Evolutionary conservation across 441 rosid genomes (phyloP).

Genomic region (Aleurites moluccanus): DNA sequence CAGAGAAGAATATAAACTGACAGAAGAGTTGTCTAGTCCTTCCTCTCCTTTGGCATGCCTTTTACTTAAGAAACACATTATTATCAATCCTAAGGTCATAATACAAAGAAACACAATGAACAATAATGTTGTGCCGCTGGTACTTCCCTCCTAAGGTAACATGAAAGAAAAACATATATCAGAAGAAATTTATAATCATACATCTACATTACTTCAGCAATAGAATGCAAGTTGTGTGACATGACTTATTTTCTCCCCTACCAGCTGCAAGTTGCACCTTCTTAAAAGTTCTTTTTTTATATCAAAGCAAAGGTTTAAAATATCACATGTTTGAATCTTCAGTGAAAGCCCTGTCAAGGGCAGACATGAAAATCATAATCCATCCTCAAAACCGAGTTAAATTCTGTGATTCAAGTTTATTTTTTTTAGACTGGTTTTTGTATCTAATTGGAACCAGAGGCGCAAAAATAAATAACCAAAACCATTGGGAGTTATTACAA

Average conservation of each 20-base stretch:
- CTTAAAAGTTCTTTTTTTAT: not conserved
- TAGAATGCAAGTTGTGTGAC: not conserved
- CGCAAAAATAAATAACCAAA: not conserved
- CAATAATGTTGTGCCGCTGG: conserved; percentile 69
- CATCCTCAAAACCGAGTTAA: not conserved
- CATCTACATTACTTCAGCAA: not conserved
- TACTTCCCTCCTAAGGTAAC: conserved; percentile 66
- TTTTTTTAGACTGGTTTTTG: not conserved
- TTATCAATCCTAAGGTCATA: conserved; percentile 70
- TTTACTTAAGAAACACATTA: conserved; percentile 78
- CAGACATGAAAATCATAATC: not conserved
- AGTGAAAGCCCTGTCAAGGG: not conserved
- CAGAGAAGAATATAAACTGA: conserved; percentile 48
- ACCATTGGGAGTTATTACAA: not conserved
- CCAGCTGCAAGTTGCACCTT: not conserved
- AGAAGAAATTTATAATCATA: conserved; percentile 8
- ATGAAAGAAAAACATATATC: conserved; percentile 27
- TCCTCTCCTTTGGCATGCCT: conserved; percentile 50
- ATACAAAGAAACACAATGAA: conserved; percentile 67
- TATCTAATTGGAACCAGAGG: not conserved
- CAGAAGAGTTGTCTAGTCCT: conserved; percentile 44
- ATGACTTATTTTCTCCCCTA: not conserved
- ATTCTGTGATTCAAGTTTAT: not conserved
- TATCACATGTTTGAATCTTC: not conserved
- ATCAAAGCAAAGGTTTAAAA: not conserved